Percentiles rank a stretch among this genome's conserved stretches.
phyloP scores from a whole-genome alignment of 2,329 filamentous ascomycete species.

The Fusarium piperis region DNA sequence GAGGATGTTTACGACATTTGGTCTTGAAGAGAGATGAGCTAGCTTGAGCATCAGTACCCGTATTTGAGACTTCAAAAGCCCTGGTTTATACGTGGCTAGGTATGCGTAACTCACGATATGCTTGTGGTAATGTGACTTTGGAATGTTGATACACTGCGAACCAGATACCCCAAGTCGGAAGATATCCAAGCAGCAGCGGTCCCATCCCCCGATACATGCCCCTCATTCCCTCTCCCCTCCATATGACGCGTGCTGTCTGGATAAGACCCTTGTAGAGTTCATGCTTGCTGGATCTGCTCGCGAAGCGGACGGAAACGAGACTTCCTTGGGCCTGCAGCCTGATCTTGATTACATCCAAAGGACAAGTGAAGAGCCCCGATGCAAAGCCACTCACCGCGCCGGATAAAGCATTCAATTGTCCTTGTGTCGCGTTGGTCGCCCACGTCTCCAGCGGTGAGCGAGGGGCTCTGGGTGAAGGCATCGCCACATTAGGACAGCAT shows the following conservation, averaged over 20 bases:
- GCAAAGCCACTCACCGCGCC: conserved; percentile 90
- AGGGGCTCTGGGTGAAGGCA: background rate
- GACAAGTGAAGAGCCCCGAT: conserved; percentile 92
- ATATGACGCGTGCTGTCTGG: conserved; percentile 85
- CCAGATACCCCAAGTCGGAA: conserved; percentile 98
- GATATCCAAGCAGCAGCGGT: conserved; percentile 91
- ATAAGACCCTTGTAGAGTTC: conserved; percentile 84
- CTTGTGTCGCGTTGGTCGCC: conserved; percentile 64
- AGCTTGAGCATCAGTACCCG: conserved; percentile 56
- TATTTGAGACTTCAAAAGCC: background rate
- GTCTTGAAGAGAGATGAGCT: conserved; percentile 56
- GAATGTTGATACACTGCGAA: conserved; percentile 93
- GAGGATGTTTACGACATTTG: conserved; percentile 71
- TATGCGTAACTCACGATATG: conserved; percentile 61
- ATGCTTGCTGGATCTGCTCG: conserved; percentile 53
- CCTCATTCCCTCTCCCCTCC: conserved; percentile 83
- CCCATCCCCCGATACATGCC: conserved; percentile 93
- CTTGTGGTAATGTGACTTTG: conserved; percentile 74
- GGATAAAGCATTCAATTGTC: conserved; percentile 80
- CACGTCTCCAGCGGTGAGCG: conserved; percentile 48
- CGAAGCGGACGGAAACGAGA: conserved; percentile 65
- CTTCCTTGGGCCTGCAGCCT: conserved; percentile 95
- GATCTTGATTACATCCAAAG: conserved; percentile 98
- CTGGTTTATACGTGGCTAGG: background rate
- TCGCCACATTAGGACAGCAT: background rate